phyloP scores from a whole-genome alignment of 345 rosid genomes.

The Melaleuca alternifolia region DNA sequence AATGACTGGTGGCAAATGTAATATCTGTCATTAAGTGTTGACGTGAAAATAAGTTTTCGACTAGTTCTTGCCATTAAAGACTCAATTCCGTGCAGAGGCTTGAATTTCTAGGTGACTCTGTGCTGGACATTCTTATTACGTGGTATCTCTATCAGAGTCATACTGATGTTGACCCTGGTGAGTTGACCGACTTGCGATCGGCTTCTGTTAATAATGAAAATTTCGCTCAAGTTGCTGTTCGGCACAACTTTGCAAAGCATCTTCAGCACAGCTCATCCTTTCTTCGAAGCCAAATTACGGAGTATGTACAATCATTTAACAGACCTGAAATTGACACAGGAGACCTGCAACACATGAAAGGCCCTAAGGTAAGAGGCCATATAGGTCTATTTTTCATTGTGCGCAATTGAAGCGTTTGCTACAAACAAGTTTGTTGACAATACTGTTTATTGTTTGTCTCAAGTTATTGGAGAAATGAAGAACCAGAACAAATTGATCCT shows the following conservation, averaged over 20 bases:
- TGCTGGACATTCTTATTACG: slow-evolving; percentile 76
- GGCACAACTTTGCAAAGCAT: slow-evolving; percentile 38
- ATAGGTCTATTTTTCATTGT: not conserved
- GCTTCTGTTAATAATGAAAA: slow-evolving; percentile 77
- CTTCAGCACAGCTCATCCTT: slow-evolving; percentile 43
- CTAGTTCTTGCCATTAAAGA: not conserved
- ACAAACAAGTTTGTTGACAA: not conserved
- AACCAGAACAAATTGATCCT: not conserved
- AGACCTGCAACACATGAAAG: slow-evolving; percentile 29
- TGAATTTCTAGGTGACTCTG: slow-evolving; percentile 92
- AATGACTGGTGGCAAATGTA: not conserved
- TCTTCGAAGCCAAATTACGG: slow-evolving; percentile 46
- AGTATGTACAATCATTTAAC: slow-evolving; percentile 35
- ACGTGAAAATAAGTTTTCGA: not conserved
- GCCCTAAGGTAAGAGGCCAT: slow-evolving; percentile 57
- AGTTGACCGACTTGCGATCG: slow-evolving; percentile 81
- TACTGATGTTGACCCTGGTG: slow-evolving; percentile 61
- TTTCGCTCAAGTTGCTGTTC: slow-evolving; percentile 74
- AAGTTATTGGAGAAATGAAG: not conserved
- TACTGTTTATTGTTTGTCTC: not conserved
- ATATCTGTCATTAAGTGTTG: not conserved
- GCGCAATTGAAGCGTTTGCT: not conserved
- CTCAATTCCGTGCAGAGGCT: slow-evolving; percentile 49
- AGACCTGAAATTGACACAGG: slow-evolving; percentile 22
- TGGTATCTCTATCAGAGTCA: slow-evolving; percentile 62